Conservation (phyloP, 768 basidiomycete species). For the Jaapia argillacea region DNA sequence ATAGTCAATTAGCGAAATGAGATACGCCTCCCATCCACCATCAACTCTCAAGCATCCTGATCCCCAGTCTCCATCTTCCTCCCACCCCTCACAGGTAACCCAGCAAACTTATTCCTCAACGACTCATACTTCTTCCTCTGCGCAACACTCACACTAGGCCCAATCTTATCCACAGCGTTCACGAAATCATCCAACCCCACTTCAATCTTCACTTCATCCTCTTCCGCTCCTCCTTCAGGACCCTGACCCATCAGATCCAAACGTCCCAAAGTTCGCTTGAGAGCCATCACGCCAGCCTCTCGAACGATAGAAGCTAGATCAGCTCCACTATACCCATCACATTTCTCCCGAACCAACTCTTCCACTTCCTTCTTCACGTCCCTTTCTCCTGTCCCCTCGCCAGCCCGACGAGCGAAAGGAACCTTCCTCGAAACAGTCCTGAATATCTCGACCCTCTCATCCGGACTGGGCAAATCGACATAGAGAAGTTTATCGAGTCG, state of each 20-base stretch:
- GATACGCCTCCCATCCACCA: no score
- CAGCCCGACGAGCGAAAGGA: no score
- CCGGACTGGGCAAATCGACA: constrained; percentile 70
- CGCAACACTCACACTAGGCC: constrained; percentile 72
- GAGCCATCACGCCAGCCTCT: constrained; percentile 82
- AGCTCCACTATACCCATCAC: constrained; percentile 89
- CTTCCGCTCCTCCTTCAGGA: constrained; percentile 13
- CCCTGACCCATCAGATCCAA: constrained; percentile 47
- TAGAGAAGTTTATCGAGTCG: constrained; percentile 90
- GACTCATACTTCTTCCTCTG: constrained; percentile 81
- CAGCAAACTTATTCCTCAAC: constrained; percentile 75
- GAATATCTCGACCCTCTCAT: constrained; percentile 79
- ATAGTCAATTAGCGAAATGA: no score
- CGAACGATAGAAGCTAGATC: constrained; percentile 83
- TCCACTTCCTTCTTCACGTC: constrained; percentile 20
- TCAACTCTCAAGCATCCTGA: no score
- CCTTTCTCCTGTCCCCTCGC: constrained; percentile 23
- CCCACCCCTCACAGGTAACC: constrained; percentile 47
- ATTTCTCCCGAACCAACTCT: constrained; percentile 44
- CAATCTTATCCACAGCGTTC: constrained; percentile 67
- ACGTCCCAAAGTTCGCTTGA: constrained; percentile 58
- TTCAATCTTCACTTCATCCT: constrained; percentile 22
- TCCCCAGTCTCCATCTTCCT: constrained; percentile 27
- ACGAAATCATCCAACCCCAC: constrained; percentile 64
- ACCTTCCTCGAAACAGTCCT: constrained; percentile 65